Evolutionary conservation across 139 green algal species (phyloP).

Genomic region (Coccomyxa sp.): DNA sequence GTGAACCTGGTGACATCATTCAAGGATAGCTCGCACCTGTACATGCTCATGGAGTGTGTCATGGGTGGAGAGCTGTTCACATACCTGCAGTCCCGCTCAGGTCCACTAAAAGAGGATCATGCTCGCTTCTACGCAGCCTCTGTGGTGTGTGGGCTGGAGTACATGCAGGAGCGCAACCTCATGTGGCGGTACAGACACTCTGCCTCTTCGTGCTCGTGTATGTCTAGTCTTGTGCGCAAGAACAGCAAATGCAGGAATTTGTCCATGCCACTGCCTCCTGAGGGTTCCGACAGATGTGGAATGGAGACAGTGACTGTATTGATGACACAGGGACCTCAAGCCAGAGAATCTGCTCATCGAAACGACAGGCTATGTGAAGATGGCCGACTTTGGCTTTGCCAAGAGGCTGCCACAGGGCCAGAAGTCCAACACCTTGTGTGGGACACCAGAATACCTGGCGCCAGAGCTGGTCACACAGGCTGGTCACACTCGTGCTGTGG

Average conservation of each 20-base stretch:
- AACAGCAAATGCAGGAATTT: no score
- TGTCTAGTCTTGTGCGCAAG: neutral
- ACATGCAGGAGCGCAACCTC: constrained; percentile 73
- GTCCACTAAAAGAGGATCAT: constrained; percentile 62
- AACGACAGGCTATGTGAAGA: constrained; percentile 61
- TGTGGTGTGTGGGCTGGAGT: constrained; percentile 79
- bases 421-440: constrained; percentile 91
- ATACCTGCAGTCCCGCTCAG: constrained; percentile 68
- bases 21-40: constrained; percentile 55
- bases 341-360: constrained; percentile 69
- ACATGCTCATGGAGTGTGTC: constrained; percentile 88
- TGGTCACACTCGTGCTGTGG: constrained; percentile 73
- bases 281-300: no score
- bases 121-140: constrained; percentile 84
- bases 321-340: constrained; percentile 57
- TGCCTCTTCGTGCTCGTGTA: neutral
- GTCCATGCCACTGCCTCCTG: no score
- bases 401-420: constrained; percentile 65
- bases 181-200: constrained; percentile 47
- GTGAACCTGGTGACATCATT: constrained; percentile 71
- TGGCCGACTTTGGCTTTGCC: constrained; percentile 91
- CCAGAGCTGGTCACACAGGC: constrained; percentile 82
- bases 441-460: constrained; percentile 94
- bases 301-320: no score
- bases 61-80: constrained; percentile 93